Conservation (phyloP, 73 alveolate species). For the Paramecium caudatum region DNA sequence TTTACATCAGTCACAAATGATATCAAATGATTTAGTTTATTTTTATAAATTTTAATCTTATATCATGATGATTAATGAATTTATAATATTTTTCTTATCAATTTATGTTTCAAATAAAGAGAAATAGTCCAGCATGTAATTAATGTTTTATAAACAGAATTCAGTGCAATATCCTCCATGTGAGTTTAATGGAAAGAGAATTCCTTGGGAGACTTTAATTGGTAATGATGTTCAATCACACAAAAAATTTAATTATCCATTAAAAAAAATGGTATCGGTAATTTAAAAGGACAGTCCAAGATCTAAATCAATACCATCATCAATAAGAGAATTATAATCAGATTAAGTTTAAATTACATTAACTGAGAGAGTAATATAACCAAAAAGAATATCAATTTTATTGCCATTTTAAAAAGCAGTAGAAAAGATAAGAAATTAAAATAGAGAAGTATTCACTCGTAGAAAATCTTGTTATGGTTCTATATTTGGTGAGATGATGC, state of each 20-base stretch:
- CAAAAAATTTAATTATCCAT: background rate
- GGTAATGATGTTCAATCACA: background rate
- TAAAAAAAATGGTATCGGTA: background rate
- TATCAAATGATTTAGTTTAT: too few species aligned
- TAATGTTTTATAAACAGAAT: conserved; percentile 1
- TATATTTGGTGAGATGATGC: background rate
- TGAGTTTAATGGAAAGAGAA: conserved; percentile 24
- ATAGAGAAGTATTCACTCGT: conserved; percentile 11
- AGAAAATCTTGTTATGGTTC: conserved; percentile 49
- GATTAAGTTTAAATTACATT: background rate
- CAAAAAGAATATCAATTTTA: background rate
- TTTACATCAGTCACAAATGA: conserved; percentile 24
- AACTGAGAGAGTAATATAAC: background rate
- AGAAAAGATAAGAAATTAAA: background rate
- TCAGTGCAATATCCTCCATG: conserved; percentile 24
- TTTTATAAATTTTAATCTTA: too few species aligned
- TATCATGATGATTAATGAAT: too few species aligned
- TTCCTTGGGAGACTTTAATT: background rate
- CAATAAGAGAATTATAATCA: conserved; percentile 4
- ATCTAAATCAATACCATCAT: background rate
- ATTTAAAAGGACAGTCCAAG: background rate
- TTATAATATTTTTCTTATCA: too few species aligned
- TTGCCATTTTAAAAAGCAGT: conserved; percentile 18
- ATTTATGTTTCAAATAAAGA: too few species aligned
- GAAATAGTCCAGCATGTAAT: conserved; percentile 15